Evolutionary conservation across 371 early-diverging fungal genomes (phyloP).

Genomic region (Funneliformis caledonium): DNA sequence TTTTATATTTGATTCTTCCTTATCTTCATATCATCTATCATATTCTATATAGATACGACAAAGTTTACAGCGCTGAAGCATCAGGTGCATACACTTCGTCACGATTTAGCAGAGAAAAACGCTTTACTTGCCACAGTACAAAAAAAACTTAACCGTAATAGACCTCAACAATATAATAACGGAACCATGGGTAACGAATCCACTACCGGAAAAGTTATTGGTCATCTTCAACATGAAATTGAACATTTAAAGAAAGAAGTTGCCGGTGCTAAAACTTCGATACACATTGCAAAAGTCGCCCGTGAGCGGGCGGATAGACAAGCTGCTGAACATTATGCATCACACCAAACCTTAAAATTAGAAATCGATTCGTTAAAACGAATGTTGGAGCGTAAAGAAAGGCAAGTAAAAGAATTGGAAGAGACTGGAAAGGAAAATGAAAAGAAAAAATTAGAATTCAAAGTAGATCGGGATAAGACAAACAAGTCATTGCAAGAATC

Average conservation of each 20-base stretch:
- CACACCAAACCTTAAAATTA: conserved; percentile 35
- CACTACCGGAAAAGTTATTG: conserved; percentile 37
- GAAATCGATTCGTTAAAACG: conserved; percentile 39
- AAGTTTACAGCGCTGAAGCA: conserved; percentile 23
- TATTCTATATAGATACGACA: conserved; percentile 7
- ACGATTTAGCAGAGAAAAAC: conserved; percentile 36
- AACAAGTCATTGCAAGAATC: conserved; percentile 28
- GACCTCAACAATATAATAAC: not conserved
- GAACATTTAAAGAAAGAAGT: conserved; percentile 37
- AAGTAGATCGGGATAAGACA: conserved; percentile 31
- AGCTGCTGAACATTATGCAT: conserved; percentile 32
- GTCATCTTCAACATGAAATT: conserved; percentile 32
- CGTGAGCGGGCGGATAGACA: conserved; percentile 39
- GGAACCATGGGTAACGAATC: conserved; percentile 17
- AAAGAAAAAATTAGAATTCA: conserved; percentile 20
- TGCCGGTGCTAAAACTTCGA: conserved; percentile 26
- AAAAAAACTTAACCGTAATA: conserved; percentile 29
- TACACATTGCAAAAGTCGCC: conserved; percentile 31
- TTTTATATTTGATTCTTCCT: too few relatives aligned
- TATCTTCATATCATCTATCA: not conserved
- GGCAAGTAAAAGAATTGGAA: conserved; percentile 35
- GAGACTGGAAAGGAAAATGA: conserved; percentile 13
- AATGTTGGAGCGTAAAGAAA: conserved; percentile 39
- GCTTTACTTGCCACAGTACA: conserved; percentile 34
- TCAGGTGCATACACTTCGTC: conserved; percentile 35